These are phyloP conservation scores for Alternaria panax DNA, from an alignment of 2,329 filamentous ascomycete species.

Conservation along the genomic window DNA sequence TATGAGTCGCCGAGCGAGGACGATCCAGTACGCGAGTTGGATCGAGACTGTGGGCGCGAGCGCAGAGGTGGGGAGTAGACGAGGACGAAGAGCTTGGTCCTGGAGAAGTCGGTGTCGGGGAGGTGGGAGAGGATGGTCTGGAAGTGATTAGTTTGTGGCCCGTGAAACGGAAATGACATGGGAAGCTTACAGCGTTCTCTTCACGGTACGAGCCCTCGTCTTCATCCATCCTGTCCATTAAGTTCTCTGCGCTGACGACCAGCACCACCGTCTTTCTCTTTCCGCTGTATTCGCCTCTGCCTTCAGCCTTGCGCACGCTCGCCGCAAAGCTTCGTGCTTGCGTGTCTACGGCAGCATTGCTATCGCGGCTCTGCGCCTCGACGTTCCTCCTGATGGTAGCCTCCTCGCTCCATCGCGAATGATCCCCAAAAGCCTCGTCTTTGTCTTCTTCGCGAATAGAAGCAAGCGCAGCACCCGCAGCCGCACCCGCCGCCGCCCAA, in stretches of 20 bases:
- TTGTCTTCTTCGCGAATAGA: conserved; percentile 86
- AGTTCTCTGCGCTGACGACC: conserved; percentile 81
- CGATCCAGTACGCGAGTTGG: conserved; percentile 46
- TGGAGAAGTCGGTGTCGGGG: conserved; percentile 75
- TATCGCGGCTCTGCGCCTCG: conserved; percentile 48
- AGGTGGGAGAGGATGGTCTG: conserved; percentile 83
- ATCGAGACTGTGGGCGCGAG: conserved; percentile 59
- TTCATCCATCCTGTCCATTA: conserved; percentile 62
- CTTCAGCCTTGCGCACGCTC: conserved; percentile 31
- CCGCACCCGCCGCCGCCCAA: conserved; percentile 81
- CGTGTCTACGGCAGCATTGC: conserved; percentile 40
- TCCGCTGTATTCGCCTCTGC: conserved; percentile 24
- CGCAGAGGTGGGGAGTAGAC: conserved; percentile 87
- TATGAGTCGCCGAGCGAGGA: conserved; percentile 80
- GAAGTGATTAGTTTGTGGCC: conserved; percentile 25
- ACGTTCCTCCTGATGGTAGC: conserved; percentile 69
- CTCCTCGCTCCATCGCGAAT: conserved; percentile 92
- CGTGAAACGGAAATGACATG: background rate
- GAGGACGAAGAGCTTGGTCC: conserved; percentile 81
- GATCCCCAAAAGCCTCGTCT: conserved; percentile 76
- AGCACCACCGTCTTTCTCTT: conserved; percentile 79
- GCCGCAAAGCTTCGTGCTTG: conserved; percentile 45
- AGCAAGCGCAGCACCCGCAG: conserved; percentile 80
- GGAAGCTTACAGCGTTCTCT: conserved; percentile 78
- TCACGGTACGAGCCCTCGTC: conserved; percentile 65